A percentile compares a stretch with the other conserved stretches of the same genome.
Evolutionary conservation across 805 yeast genomes (phyloP).

Genomic region (Tetrapisispora iriomotensis): DNA sequence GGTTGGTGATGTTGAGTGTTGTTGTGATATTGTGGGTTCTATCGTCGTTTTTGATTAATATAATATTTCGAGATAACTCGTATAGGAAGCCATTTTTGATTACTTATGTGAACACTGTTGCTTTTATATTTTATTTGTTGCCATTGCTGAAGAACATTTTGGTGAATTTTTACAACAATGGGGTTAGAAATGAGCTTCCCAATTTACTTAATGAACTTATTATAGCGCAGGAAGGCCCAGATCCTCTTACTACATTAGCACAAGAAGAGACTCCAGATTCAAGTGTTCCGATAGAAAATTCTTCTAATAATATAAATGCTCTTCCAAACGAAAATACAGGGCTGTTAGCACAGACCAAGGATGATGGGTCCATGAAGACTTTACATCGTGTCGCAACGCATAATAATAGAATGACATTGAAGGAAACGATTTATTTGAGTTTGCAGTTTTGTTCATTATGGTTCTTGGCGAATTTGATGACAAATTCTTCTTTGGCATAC

Average conservation of each 20-base stretch:
- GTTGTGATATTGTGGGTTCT: slow-evolving; percentile 88
- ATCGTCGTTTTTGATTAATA: slow-evolving; percentile 77
- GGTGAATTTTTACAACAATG: slow-evolving; percentile 20
- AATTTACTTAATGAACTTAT: slow-evolving; percentile 21
- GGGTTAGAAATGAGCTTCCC: slow-evolving; percentile 23
- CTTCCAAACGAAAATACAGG: not conserved
- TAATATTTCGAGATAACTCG: slow-evolving; percentile 53
- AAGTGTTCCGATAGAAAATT: too few relatives aligned
- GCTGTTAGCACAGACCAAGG: not conserved
- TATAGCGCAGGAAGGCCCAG: slow-evolving; percentile 25
- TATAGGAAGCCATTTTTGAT: slow-evolving; percentile 88
- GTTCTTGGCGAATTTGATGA: slow-evolving; percentile 83
- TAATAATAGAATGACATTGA: slow-evolving; percentile 22
- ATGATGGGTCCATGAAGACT: not conserved
- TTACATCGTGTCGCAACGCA: not conserved
- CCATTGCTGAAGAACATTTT: slow-evolving; percentile 35
- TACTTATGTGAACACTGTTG: slow-evolving; percentile 83
- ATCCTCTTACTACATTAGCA: not conserved
- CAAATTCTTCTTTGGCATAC: slow-evolving; percentile 77
- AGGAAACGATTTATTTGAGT: slow-evolving; percentile 65
- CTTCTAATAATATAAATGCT: too few relatives aligned
- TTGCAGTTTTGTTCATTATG: slow-evolving; percentile 78
- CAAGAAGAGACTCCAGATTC: too few relatives aligned
- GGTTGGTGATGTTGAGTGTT: slow-evolving; percentile 58
- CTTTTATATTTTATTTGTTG: slow-evolving; percentile 68